Evolutionary conservation across 2,329 filamentous ascomycete genomes (phyloP), one percentile per base, ranked within the genome.

Genomic region (Fusarium subtropicale): DNA sequence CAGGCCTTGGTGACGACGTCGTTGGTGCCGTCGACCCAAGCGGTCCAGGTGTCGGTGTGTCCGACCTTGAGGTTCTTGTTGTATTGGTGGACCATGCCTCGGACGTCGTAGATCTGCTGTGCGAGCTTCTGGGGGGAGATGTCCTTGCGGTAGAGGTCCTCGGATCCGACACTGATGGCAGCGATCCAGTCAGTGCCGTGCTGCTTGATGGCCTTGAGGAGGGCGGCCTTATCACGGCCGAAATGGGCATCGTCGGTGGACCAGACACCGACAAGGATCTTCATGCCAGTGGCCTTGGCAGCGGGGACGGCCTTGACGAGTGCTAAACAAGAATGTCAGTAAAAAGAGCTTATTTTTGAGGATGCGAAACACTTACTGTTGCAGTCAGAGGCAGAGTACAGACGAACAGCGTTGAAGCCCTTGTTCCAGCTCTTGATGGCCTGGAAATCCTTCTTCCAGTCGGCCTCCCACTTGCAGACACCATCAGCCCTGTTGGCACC

Each of bases 401-500:
- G 60, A 6, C 71, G 71, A 26, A 71, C 66, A 26, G 71, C 71
- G 48, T 73, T 73, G 56, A 73, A 73, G 15, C 71, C 71, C 66
- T 73, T 73, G 38, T 64, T 66, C 68, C 69, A 73, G 36, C 71
- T 36, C 58, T 73, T 73, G 48, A 73, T 73, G 3, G 71, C 59
- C 58, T 73, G 68, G n/a, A 73, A 73, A 42, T 73, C 71, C 20
- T 48, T 64, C 66, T 73, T 72, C 71, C 71, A 73, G n/a, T 73
- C 71, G 20, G 71, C 71, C 20, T 65, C 64, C 28, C 51, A 56
- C 58, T 73, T 73, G 58, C 71, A 73, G 24, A 18, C 47, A 15
- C 71, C 71, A 42, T 73, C 58, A 12, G 71, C 60, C 20, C 56
- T 57, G 71, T 73, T 73, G 54, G 71, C 71, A 31, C 66, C 66